Conservation (phyloP, 179 eudicot species). For the Spergularia azorica region DNA sequence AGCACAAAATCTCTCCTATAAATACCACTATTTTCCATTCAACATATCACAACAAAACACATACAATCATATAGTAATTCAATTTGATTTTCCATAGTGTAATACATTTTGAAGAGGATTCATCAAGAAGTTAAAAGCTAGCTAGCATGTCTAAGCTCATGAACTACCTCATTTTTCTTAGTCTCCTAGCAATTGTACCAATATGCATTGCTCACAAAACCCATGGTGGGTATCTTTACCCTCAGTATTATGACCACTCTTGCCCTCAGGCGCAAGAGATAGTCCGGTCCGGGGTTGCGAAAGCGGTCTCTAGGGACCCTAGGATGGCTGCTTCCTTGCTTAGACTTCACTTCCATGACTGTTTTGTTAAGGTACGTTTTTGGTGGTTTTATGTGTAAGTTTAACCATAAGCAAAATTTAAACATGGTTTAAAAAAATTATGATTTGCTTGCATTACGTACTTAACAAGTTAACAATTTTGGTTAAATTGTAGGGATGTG, state of each 20-base stretch:
- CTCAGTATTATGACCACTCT: conserved; percentile 70
- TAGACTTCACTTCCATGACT: conserved; percentile 83
- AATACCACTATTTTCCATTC: neutral
- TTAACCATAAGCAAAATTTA: no score
- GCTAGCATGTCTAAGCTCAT: conserved; percentile 41
- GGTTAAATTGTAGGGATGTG: conserved; percentile 67
- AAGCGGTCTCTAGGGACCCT: conserved; percentile 71
- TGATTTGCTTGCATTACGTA: neutral
- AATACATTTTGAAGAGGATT: neutral
- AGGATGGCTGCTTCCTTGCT: conserved; percentile 90
- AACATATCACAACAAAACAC: conserved; percentile 15
- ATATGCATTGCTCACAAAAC: conserved; percentile 37
- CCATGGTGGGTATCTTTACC: conserved; percentile 48
- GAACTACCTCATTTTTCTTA: conserved; percentile 33
- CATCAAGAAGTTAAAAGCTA: neutral
- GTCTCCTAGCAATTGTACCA: conserved; percentile 47
- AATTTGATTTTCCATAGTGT: neutral
- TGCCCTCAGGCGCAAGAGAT: conserved; percentile 71
- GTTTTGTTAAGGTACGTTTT: conserved; percentile 72
- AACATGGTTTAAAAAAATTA: neutral
- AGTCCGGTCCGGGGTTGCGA: conserved; percentile 60
- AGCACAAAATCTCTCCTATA: conserved; percentile 22
- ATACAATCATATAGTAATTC: neutral
- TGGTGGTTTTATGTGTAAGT: no score
- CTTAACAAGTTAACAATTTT: neutral